Conservation (phyloP, 768 basidiomycete species). For the Tulasnella sp. region DNA sequence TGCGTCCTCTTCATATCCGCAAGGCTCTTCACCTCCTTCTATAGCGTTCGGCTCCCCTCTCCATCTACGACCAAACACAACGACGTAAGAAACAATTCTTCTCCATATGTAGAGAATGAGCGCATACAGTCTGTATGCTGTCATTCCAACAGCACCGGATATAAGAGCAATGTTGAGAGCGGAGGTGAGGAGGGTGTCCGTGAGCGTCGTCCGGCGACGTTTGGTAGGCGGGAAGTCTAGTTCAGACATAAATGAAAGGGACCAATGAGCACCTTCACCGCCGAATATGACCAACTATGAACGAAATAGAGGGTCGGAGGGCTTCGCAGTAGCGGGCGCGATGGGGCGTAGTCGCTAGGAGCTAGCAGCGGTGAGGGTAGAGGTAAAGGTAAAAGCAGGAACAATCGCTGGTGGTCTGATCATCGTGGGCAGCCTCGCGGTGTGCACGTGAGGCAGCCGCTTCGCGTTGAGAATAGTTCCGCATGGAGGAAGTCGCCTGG, state of each 20-base stretch:
- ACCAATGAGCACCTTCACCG: neutral
- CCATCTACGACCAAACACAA: conserved; percentile 52
- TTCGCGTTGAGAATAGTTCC: neutral
- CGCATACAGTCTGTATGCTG: conserved; percentile 77
- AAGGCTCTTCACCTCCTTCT: conserved; percentile 33
- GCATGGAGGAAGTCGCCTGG: neutral
- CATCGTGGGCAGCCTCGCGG: neutral
- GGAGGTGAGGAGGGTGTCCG: conserved; percentile 77
- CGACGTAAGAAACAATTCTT: neutral
- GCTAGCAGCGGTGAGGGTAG: conserved; percentile 4
- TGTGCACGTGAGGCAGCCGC: neutral
- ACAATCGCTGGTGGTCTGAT: neutral
- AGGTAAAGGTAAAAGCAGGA: neutral
- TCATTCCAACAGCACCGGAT: conserved; percentile 80
- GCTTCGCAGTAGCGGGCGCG: neutral
- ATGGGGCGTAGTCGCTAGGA: neutral
- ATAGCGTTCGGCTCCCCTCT: conserved; percentile 45
- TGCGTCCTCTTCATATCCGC: conserved; percentile 41
- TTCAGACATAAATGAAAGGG: conserved; percentile 2
- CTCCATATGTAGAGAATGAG: neutral
- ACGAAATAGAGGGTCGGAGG: neutral
- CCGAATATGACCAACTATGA: neutral
- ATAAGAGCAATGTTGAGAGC: conserved; percentile 82
- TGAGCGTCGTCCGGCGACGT: conserved; percentile 67
- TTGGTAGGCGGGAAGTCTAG: conserved; percentile 55